Evolutionary conservation across 306 rosid genomes (phyloP).

Genomic region (Vicia villosa): DNA sequence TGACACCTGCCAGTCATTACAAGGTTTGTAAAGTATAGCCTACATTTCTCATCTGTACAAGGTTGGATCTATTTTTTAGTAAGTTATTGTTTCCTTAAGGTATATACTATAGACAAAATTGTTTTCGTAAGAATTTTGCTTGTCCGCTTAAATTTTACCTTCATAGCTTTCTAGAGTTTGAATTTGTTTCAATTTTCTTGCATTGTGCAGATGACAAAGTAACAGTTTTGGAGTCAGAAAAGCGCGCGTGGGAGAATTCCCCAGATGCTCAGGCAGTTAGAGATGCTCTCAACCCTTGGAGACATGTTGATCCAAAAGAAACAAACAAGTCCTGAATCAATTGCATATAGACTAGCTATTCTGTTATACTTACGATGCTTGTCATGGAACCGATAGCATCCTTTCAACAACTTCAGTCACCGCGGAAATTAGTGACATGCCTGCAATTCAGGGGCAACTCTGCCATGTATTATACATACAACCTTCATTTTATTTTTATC

Average conservation of each 20-base stretch:
- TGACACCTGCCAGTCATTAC: no score
- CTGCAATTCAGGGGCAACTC: neutral
- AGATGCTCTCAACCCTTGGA: constrained; percentile 64
- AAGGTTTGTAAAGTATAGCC: no score
- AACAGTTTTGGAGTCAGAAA: constrained; percentile 84
- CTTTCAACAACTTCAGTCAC: neutral
- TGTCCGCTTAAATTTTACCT: neutral
- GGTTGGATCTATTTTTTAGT: no score
- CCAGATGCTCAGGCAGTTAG: constrained; percentile 73
- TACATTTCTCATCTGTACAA: no score
- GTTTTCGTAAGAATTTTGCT: constrained; percentile 16
- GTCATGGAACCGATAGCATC: neutral
- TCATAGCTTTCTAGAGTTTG: neutral
- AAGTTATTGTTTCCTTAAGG: no score
- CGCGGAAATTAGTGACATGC: neutral
- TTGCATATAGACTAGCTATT: constrained; percentile 12
- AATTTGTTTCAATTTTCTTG: constrained; percentile 22
- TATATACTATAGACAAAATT: neutral
- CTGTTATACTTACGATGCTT: neutral
- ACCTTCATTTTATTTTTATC: neutral
- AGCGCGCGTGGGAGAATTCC: constrained; percentile 75
- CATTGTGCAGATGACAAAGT: constrained; percentile 80
- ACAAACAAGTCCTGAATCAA: constrained; percentile 39
- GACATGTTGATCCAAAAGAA: constrained; percentile 37
- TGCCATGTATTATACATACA: neutral